Conservation (phyloP, 352 stramenopile genomes). For the Pseudoperonospora humuli region DNA sequence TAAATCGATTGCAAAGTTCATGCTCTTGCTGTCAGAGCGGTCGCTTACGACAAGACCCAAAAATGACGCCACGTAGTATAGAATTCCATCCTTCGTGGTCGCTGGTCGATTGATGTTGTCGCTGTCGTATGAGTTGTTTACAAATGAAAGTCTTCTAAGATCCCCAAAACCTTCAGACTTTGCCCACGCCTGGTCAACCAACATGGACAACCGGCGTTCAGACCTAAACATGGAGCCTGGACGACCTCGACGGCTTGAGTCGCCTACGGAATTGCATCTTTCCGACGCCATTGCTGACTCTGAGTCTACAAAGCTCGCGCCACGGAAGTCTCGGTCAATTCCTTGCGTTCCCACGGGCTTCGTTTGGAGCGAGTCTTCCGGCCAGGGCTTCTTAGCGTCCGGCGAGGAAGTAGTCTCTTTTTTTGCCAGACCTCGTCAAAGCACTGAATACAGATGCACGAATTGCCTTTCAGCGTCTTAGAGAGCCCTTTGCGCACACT, state of each 20-base stretch:
- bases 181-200: conserved; percentile 27
- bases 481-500: conserved; percentile 31
- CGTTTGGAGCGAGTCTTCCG: not conserved
- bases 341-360: conserved; percentile 9
- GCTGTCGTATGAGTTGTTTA: conserved; percentile 14
- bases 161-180: conserved; percentile 17
- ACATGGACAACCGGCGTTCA: conserved; percentile 26
- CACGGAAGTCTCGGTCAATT: conserved; percentile 6
- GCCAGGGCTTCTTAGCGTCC: not conserved
- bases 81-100: conserved; percentile 4
- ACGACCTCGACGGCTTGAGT: conserved; percentile 15
- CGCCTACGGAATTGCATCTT: conserved; percentile 11
- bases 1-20: conserved; percentile 37
- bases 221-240: conserved; percentile 27
- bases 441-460: conserved; percentile 45
- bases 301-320: conserved; percentile 14
- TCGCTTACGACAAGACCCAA: conserved; percentile 20
- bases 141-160: conserved; percentile 16
- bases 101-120: conserved; percentile 5
- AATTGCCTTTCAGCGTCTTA: conserved; percentile 46
- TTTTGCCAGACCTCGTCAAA: conserved; percentile 38
- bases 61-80: conserved; percentile 17
- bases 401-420: conserved; percentile 12
- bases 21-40: conserved; percentile 7
- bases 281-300: conserved; percentile 3